These are phyloP conservation scores for Trypanosoma vivax DNA, from an alignment of 208 protist genomes.

Conservation along the genomic window DNA sequence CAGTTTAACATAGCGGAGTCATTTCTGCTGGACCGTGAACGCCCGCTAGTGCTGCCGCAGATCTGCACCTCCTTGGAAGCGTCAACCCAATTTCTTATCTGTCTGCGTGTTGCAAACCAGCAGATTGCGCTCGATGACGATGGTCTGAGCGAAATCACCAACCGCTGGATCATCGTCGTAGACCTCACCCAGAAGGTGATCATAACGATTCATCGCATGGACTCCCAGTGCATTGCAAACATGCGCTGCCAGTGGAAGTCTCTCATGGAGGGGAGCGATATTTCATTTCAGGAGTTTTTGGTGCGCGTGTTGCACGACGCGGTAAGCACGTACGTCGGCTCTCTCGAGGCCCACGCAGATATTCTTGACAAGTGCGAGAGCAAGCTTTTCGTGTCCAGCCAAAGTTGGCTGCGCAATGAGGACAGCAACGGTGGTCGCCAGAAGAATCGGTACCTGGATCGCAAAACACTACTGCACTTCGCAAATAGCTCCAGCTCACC, in stretches of 20 bases:
- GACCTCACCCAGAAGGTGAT: constrained; percentile 69
- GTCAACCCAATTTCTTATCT: constrained; percentile 74
- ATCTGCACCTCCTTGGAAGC: constrained; percentile 60
- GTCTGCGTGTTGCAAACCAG: constrained; percentile 69
- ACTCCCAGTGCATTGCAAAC: constrained; percentile 60
- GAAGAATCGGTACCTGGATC: constrained; percentile 26
- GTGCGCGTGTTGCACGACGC: constrained; percentile 79
- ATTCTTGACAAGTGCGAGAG: constrained; percentile 73
- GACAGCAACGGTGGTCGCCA: neutral
- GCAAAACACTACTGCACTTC: constrained; percentile 72
- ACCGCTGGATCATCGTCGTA: constrained; percentile 80
- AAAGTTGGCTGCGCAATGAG: neutral
- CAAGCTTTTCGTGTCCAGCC: constrained; percentile 59
- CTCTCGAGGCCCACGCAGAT: constrained; percentile 67
- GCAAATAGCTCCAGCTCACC: constrained; percentile 59
- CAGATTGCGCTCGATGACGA: constrained; percentile 72
- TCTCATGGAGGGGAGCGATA: constrained; percentile 51
- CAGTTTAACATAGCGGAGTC: constrained; percentile 72
- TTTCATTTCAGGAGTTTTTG: constrained; percentile 82
- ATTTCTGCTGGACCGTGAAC: constrained; percentile 76
- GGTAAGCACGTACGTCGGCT: constrained; percentile 67
- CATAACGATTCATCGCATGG: constrained; percentile 78
- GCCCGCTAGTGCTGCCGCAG: constrained; percentile 68
- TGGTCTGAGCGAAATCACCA: constrained; percentile 74
- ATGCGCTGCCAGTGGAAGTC: constrained; percentile 60